Percentiles rank a stretch among this genome's conserved stretches.
phyloP scores from a whole-genome alignment of 371 early-diverging fungal species.

The Rhizopus stolonifer region DNA sequence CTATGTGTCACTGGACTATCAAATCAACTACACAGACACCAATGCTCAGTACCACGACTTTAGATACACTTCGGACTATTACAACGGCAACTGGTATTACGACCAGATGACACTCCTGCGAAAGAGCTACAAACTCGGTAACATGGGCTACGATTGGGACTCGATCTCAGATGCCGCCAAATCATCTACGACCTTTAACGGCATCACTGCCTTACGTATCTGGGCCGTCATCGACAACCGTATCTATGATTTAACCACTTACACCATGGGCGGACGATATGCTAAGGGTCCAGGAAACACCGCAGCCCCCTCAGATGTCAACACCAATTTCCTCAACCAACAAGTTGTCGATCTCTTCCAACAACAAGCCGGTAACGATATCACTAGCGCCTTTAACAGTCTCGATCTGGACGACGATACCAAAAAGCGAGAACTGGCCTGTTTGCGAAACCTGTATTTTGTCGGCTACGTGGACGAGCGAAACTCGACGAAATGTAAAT shows the following conservation, averaged over 20 bases:
- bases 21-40: slow-evolving; percentile 32
- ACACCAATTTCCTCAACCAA: slow-evolving; percentile 25
- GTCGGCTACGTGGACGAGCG: slow-evolving; percentile 88
- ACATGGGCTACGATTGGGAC: slow-evolving; percentile 33
- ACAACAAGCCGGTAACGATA: slow-evolving; percentile 64
- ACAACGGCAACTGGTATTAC: slow-evolving; percentile 49
- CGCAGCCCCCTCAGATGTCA: slow-evolving; percentile 25
- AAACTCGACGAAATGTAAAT: slow-evolving; percentile 77
- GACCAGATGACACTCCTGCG: slow-evolving; percentile 49
- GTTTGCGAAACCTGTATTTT: slow-evolving; percentile 83
- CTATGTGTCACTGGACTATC: slow-evolving; percentile 35
- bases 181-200: slow-evolving; percentile 22
- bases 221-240: slow-evolving; percentile 61
- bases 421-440: slow-evolving; percentile 47
- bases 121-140: slow-evolving; percentile 44
- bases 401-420: slow-evolving; percentile 29
- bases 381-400: slow-evolving; percentile 57
- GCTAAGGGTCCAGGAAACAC: slow-evolving; percentile 21
- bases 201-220: slow-evolving; percentile 34
- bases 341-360: slow-evolving; percentile 62
- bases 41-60: slow-evolving; percentile 46
- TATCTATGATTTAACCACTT: slow-evolving; percentile 61
- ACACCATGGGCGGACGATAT: slow-evolving; percentile 46
- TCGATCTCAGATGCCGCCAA: slow-evolving; percentile 33
- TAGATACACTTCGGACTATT: slow-evolving; percentile 25